Evolutionary conservation across 192 early-diverging fungal genomes (phyloP), one percentile per base, ranked within the genome.

Genomic region (Jimgerdemannia flammicorona): DNA sequence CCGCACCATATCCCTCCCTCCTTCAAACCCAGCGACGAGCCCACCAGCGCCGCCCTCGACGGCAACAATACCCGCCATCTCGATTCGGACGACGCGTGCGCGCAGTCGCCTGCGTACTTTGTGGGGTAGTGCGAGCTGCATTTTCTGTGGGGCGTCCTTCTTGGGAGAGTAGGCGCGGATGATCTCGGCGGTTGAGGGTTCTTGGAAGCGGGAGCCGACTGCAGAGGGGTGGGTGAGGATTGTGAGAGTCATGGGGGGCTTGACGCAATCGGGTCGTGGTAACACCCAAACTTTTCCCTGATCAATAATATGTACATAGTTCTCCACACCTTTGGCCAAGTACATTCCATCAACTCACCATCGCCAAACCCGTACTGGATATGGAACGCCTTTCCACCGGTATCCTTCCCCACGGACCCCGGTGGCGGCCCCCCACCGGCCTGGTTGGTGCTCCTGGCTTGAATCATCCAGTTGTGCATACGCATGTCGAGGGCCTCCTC

Each of bases 131-230:
- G 79, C 70, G 17, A 80, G 42, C 19, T 72, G 74, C 40, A 80
- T 43, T 8, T 69, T 40, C 19, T 40, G 43, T 18, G 19, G 41
- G 43, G 20, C 44, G n/a, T 71, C 70, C 4, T 69, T 59, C 49
- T 59, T 59, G 49, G 49, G 14, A 14, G 49, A 59, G 49, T 74
- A 68, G 9, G 77, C 59, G 9, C 81, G 74, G 40, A 72, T 59
- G 40, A 82, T 73, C 69, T 79, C 81, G 40, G 73, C 81, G 43
- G 71, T 67, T 3, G 81, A 76, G 19, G 75, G 54, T 40, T 82
- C 81, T 42, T 42, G 71, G 66, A 82, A 82, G 40, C 77, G 75
- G 8, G 81, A 82, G 7, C 81, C 81, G 54, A 79, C 81, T 81
- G 63, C 20, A 41, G 10, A 43, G 40, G 6, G 2, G 29, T 29